These are phyloP conservation scores for Xylaria sp. DNA, from an alignment of 2,329 filamentous ascomycete species.

Conservation along the genomic window DNA sequence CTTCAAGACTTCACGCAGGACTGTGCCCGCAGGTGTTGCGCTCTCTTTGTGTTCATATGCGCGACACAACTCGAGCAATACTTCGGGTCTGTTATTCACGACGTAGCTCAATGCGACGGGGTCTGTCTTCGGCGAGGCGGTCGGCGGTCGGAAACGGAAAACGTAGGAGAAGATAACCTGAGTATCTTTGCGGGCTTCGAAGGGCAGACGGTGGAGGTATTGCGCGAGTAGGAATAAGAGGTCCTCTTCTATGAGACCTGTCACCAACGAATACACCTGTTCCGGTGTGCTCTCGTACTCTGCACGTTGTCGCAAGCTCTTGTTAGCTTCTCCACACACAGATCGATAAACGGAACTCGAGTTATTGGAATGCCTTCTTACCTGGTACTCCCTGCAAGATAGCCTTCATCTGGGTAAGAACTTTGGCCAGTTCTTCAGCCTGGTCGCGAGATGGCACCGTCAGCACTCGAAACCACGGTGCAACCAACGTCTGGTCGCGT, in stretches of 20 bases:
- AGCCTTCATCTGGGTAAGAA: conserved; percentile 85
- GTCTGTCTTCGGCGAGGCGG: conserved; percentile 61
- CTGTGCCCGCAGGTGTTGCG: conserved; percentile 83
- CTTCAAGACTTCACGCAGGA: conserved; percentile 81
- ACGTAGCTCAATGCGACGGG: conserved; percentile 85
- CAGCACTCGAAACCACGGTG: conserved; percentile 19
- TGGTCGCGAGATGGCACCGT: conserved; percentile 37
- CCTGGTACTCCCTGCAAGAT: conserved; percentile 90
- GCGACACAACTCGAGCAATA: conserved; percentile 80
- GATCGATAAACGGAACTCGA: not conserved
- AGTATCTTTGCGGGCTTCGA: conserved; percentile 92
- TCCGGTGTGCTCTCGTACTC: conserved; percentile 84
- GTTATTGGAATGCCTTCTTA: conserved; percentile 38
- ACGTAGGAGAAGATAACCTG: conserved; percentile 95
- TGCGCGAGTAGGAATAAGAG: conserved; percentile 78
- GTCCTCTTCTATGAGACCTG: conserved; percentile 81
- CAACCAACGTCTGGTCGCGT: conserved; percentile 5
- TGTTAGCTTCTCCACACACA: conserved; percentile 15
- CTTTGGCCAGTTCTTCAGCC: conserved; percentile 82
- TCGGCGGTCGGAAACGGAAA: conserved; percentile 77
- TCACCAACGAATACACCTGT: conserved; percentile 80
- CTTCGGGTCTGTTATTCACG: conserved; percentile 77
- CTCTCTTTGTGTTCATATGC: conserved; percentile 89
- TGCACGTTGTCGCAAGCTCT: conserved; percentile 33
- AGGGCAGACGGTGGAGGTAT: conserved; percentile 78